Conservation (phyloP, 2,329 filamentous ascomycete species). For the Blastomyces emzantsi region DNA sequence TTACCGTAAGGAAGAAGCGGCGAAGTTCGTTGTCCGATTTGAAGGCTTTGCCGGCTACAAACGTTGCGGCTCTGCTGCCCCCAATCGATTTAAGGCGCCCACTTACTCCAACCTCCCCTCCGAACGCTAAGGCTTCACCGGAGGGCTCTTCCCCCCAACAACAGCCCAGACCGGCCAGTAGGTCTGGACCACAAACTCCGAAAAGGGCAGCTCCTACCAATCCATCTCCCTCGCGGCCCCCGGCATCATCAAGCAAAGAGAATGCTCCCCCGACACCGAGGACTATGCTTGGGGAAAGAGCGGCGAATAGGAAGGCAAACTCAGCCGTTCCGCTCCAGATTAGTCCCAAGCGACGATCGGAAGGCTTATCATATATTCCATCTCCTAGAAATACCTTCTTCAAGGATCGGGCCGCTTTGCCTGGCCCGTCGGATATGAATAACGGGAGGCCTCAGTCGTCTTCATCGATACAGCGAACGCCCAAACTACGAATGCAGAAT, state of each 20-base stretch:
- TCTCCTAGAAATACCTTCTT: constrained; percentile 31
- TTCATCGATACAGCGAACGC: constrained; percentile 60
- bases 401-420: constrained; percentile 27
- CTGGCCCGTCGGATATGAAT: constrained; percentile 25
- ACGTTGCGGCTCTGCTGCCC: constrained; percentile 36
- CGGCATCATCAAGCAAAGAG: constrained; percentile 32
- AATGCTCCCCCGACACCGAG: constrained; percentile 33
- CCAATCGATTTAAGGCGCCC: constrained; percentile 31
- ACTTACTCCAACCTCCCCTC: constrained; percentile 24
- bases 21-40: constrained; percentile 89
- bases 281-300: constrained; percentile 25
- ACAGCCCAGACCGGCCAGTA: neutral
- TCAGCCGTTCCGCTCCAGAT: constrained; percentile 27
- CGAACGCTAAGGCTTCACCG: constrained; percentile 9
- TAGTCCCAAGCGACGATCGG: constrained; percentile 37
- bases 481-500: constrained; percentile 59
- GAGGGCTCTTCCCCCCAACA: constrained; percentile 12
- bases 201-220: constrained; percentile 4
- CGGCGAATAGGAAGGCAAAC: constrained; percentile 27
- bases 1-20: constrained; percentile 61
- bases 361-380: constrained; percentile 43
- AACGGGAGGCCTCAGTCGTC: constrained; percentile 40
- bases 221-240: constrained; percentile 22
- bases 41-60: constrained; percentile 54
- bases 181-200: constrained; percentile 10